These are phyloP conservation scores for Globisporangium splendens DNA, from an alignment of 352 stramenopile genomes.

Conservation along the genomic window DNA sequence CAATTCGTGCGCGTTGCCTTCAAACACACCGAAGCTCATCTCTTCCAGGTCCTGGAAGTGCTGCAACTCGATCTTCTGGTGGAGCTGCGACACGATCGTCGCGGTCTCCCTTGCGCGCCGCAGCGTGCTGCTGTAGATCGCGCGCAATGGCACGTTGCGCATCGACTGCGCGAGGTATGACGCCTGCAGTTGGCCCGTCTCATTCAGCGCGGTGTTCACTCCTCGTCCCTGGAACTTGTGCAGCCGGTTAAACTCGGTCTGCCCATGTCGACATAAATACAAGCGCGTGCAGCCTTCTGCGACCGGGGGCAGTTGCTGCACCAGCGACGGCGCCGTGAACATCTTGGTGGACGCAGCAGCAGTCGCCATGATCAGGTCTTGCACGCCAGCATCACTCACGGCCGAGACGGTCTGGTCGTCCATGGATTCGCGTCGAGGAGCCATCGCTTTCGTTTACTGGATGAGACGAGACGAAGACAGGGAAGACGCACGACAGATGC, in stretches of 20 bases:
- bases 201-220: conserved; percentile 73
- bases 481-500: not conserved
- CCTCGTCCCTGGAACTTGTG: conserved; percentile 76
- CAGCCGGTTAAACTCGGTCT: conserved; percentile 75
- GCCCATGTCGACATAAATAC: conserved; percentile 75
- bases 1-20: conserved; percentile 51
- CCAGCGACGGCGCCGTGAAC: conserved; percentile 9
- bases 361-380: not conserved
- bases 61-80: conserved; percentile 54
- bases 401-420: conserved; percentile 4
- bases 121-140: conserved; percentile 61
- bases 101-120: conserved; percentile 44
- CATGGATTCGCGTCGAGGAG: conserved; percentile 16
- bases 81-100: conserved; percentile 38
- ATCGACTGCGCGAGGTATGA: conserved; percentile 55
- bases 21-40: conserved; percentile 81
- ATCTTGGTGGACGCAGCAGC: not conserved
- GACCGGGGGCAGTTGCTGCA: conserved; percentile 57
- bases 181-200: conserved; percentile 51
- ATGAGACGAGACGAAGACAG: no score
- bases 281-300: conserved; percentile 47
- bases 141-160: conserved; percentile 59
- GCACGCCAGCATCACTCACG: no score
- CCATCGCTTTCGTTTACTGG: conserved; percentile 2
- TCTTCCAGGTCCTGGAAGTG: conserved; percentile 71